Conservation (phyloP, 768 basidiomycete genomes). For the Ephemerocybe angulata region DNA sequence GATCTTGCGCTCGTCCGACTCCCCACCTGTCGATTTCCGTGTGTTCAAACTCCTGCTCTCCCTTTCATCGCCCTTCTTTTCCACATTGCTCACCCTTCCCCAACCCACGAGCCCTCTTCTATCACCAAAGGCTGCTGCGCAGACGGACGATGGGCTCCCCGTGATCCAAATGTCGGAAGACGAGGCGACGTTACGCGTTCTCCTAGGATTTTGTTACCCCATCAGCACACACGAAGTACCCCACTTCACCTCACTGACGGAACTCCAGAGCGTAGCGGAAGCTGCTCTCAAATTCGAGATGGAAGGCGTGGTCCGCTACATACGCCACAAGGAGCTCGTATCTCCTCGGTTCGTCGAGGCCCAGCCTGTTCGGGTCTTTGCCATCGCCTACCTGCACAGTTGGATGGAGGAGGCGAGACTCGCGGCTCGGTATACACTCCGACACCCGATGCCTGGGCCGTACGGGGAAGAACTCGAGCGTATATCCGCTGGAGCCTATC, state of each 20-base stretch:
- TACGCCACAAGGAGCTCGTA: slow-evolving; percentile 25
- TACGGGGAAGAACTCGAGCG: slow-evolving; percentile 33
- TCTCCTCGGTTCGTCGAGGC: slow-evolving; percentile 32
- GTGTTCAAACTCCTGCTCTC: slow-evolving; percentile 53
- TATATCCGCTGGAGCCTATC: slow-evolving; percentile 38
- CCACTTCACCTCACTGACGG: slow-evolving; percentile 33
- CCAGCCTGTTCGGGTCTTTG: slow-evolving; percentile 40
- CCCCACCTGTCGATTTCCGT: slow-evolving; percentile 42
- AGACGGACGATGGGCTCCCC: slow-evolving; percentile 28
- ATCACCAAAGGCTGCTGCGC: slow-evolving; percentile 21
- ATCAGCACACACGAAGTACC: slow-evolving; percentile 33
- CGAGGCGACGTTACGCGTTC: slow-evolving; percentile 34
- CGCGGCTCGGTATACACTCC: slow-evolving; percentile 33
- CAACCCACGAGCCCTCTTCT: slow-evolving; percentile 27
- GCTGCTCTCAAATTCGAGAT: slow-evolving; percentile 52
- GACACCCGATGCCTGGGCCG: slow-evolving; percentile 24
- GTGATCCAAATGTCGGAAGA: slow-evolving; percentile 49
- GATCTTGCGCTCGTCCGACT: slow-evolving; percentile 52
- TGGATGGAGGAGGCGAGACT: slow-evolving; percentile 31
- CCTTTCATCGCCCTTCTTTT: slow-evolving; percentile 56
- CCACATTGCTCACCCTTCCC: slow-evolving; percentile 52
- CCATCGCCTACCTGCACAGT: slow-evolving; percentile 38
- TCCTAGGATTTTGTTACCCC: slow-evolving; percentile 49
- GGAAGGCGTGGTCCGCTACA: slow-evolving; percentile 36
- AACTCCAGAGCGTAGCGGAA: slow-evolving; percentile 39